Conservation (phyloP, 75 land plant species). For the Ceratopteris richardii region DNA sequence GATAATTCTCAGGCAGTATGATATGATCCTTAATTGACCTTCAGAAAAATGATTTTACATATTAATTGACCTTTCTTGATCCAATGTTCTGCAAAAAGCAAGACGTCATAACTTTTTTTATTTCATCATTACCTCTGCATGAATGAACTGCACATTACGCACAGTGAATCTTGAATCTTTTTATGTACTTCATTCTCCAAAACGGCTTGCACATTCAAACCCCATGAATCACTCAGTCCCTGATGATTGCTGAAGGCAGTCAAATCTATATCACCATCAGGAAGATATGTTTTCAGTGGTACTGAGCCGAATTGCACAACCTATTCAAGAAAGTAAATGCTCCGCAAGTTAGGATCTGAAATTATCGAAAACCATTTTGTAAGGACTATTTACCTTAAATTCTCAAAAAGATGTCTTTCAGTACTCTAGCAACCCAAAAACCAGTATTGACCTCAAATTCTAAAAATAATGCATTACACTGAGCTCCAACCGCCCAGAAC, state of each 20-base stretch:
- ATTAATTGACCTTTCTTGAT: not conserved
- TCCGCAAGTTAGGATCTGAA: not conserved
- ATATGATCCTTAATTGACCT: too few relatives aligned
- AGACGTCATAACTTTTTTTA: not conserved
- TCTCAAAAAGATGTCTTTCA: not conserved
- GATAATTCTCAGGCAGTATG: too few relatives aligned
- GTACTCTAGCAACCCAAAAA: not conserved
- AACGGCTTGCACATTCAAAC: constrained; percentile 59
- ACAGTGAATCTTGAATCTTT: constrained; percentile 75
- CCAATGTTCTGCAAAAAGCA: not conserved
- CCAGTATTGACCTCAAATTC: not conserved
- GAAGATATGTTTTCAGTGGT: constrained; percentile 84
- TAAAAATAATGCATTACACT: not conserved
- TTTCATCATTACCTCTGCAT: constrained; percentile 93
- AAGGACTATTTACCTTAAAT: not conserved
- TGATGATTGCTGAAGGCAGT: constrained; percentile 58
- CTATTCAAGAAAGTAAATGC: constrained; percentile 20
- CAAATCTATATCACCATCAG: constrained; percentile 97
- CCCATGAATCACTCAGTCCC: constrained; percentile 75
- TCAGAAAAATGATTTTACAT: not conserved
- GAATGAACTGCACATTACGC: constrained; percentile 85
- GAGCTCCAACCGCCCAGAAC: too few relatives aligned
- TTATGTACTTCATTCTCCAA: constrained; percentile 73
- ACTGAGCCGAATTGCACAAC: constrained; percentile 91
- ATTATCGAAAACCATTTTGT: not conserved